Base-by-base conservation (phyloP, 2,329 filamentous ascomycete genomes). In the Aspergillus sp. region DNA sequence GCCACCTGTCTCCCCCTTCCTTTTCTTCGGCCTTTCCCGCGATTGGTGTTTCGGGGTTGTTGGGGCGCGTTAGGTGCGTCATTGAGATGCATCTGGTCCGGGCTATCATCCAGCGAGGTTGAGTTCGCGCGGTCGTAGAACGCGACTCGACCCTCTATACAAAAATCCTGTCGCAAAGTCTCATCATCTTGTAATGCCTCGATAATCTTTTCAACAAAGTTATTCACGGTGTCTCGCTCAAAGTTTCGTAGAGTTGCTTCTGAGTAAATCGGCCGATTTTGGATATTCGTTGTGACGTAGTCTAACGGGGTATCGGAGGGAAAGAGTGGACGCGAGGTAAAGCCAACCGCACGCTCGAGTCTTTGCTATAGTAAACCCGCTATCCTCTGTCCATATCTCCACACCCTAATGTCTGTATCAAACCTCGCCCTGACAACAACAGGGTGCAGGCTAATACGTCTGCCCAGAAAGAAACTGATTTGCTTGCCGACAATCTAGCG, bases 221-320 rank as follows among this genome's bases (percentile, higher is more conserved):
- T 67, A 60, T 71, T 65, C 20, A 69, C 64, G 3, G 61, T 68
- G 6, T 67, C 63, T 60, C 62, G 60, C 60, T 69, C 47, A 60
- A 70, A 69, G 58, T 68, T 63, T 22, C 58, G 60, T 52, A 70
- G 55, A 12, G 61, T 62, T 9, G 54, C 53, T 63, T 70, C 65
- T 20, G 62, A 69, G 55, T 65, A 66, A n/a, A 70, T 71, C 31
- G 60, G 64, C 53, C 20, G 49, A 31, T 67, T 53, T 55, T 61
- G 29, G 53, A 63, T 65, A 49, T 57, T 57, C 22, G 39, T 63
- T 26, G 20, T 29, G 51, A 67, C 50, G 52, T 62, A 60, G 32
- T 68, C 58, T 1, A 65, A 10, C 55, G 67, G 55, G 31, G n/a
- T 45, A 49, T 65, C 18, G n/a, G 61, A 65, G 49, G 59, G 60